Evolutionary conservation across 1,139 yeast species (phyloP), one percentile per base, ranked within the genome.

Genomic region (Kodamaea arcana): DNA sequence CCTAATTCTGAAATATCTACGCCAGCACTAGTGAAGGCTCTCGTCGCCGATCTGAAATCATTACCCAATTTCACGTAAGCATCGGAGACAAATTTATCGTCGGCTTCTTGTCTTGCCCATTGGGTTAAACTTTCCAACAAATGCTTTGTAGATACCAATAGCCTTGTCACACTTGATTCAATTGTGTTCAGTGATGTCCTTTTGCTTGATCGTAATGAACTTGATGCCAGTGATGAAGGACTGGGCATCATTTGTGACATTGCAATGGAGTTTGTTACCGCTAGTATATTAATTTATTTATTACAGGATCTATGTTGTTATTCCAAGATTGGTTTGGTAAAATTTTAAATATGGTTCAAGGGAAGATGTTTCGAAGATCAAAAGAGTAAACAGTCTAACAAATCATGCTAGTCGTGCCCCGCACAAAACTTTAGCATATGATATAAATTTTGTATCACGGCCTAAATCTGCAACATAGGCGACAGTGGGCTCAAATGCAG

Each of bases 1-100:
- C 88, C 86, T 15, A 86, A 58, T 47, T 83, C 92, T 7, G 75
- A 30, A 26, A 80, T 80, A 42, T 81, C 84, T 3, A 85, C 75
- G 1, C 88, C 88, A 1, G 83, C 79, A 30, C 68, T 68, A 11
- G 75, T 61, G 52, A 85, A 84, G 2, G 87, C 83, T 42, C 87
- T 73, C 14, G 92, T 80, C 0, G 95, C 88, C 2, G 86, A 78
- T 47, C 94, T 80, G 64, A 88, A 94, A 58, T 92, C 97, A 54
- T 92, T 92, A 0, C 98, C 98, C 25, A 94, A 70, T 45, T 80
- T 83, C 11, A 94, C 98, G 55, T 88, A 94, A 4, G 92, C 85
- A 54, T 88, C 90, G 3, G 96, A 86, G 2, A 94, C 97, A 45
- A 78, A 87, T 40, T 78, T 78, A 37, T 90, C 97, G 25, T 82